Base-by-base conservation (phyloP, 2,329 filamentous ascomycete genomes). In the Hypoxylon sp. region DNA sequence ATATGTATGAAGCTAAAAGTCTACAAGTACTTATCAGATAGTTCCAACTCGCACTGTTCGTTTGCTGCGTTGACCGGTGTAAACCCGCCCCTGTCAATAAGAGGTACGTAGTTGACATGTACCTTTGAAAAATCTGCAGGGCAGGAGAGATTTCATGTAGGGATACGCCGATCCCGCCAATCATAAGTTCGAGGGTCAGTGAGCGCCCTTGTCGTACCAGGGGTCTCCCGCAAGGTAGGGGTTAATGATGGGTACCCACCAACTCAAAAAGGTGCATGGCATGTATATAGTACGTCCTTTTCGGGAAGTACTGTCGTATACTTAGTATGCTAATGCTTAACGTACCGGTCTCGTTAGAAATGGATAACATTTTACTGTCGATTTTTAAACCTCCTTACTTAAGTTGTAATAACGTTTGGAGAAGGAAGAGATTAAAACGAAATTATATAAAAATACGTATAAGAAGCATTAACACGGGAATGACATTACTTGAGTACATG, bases 11-110 rank as follows among this genome's bases (percentile, higher is more conserved):
- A 31, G 29, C 29, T 31, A 31, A 31, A 50, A 11, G 39, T 35
- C 29, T 31, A 31, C 29, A 54, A 60, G 51, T 60, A 58, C 52
- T 51, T 51, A 14, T 42, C 31, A 11, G 10, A 2, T 44, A 44
- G 17, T 26, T 29, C 3, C 14, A 52, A 64, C 22, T 63, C 66
- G 70, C 71, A 74, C 71, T 72, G 70, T 73, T 24, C 56, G 63
- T 69, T 71, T 70, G 66, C 64, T 70, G 8, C 26, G 44, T 48
- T 42, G 62, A 73, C 71, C 71, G 71, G 71, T 72, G 67, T 65
- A 61, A 66, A 71, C 60, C 68, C 44, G 68, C 53, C 68, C 50
- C 65, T 73, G 70, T 72, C 57, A 63, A 63, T 62, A n/a, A 54
- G 51, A 57, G 44, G 58, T 69, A 66, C 55, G 42, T 63, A 50